Evolutionary conservation across 176 grass and related monocot genomes (phyloP).

Genomic region (Oryza coarctata): DNA sequence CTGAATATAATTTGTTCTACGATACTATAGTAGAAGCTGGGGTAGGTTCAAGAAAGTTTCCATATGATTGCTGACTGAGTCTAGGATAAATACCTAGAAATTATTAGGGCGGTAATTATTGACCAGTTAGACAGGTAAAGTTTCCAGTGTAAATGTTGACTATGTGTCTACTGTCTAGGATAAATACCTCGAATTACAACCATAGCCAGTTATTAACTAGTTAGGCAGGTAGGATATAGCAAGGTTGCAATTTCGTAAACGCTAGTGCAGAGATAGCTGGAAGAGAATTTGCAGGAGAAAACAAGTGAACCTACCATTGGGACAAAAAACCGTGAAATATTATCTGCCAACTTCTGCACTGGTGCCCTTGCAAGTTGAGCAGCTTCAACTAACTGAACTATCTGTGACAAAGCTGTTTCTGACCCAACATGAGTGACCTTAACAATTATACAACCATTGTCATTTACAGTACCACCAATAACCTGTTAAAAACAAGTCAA

Average conservation of each 20-base stretch:
- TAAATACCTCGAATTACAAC: not conserved
- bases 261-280: not conserved
- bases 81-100: not conserved
- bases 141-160: conserved; percentile 25
- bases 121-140: not conserved
- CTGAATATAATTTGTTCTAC: not conserved
- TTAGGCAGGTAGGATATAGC: not conserved
- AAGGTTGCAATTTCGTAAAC: not conserved
- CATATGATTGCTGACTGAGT: not conserved
- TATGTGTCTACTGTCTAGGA: not conserved
- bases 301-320: conserved; percentile 68
- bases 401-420: conserved; percentile 93
- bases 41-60: conserved; percentile 8
- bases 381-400: conserved; percentile 96
- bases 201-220: conserved; percentile 7
- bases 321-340: conserved; percentile 89
- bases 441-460: conserved; percentile 89
- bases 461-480: conserved; percentile 97
- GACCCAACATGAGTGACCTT: conserved; percentile 97
- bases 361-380: conserved; percentile 97
- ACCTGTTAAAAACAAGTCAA: conserved; percentile 49
- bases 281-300: conserved; percentile 25
- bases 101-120: conserved; percentile 6
- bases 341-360: conserved; percentile 89
- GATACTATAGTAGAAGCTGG: not conserved